phyloP scores from a whole-genome alignment of 768 basidiomycete genomes.

The Omphalotus guepiniiformis region DNA sequence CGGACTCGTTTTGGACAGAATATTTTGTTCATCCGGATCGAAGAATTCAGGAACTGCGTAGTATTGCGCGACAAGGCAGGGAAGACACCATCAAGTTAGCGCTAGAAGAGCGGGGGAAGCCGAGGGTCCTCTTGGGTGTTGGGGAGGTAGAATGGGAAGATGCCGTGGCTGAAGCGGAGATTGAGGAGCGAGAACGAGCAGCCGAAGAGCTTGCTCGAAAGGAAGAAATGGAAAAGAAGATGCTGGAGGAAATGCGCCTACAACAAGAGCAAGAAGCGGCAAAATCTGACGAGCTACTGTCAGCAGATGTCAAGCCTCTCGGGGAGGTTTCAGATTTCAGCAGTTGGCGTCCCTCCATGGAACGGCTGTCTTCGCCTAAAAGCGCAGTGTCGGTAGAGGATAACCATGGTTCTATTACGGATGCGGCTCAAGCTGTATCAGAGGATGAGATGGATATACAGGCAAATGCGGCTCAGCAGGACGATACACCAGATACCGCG shows the following conservation, averaged over 20 bases:
- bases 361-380: too few relatives aligned
- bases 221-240: not conserved
- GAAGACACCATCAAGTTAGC: conserved; percentile 33
- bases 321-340: too few relatives aligned
- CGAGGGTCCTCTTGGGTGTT: conserved; percentile 40
- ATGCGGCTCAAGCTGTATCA: too few relatives aligned
- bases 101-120: conserved; percentile 34
- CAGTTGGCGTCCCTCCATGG: too few relatives aligned
- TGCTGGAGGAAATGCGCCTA: too few relatives aligned
- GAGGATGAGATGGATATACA: too few relatives aligned
- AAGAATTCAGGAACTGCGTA: conserved; percentile 37
- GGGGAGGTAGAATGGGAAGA: conserved; percentile 8
- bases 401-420: too few relatives aligned
- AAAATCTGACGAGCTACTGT: too few relatives aligned
- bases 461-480: too few relatives aligned
- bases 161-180: not conserved
- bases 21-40: conserved; percentile 32
- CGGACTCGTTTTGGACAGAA: conserved; percentile 16
- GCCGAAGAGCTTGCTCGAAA: not conserved
- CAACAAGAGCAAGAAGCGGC: conserved; percentile 21
- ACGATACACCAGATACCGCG: too few relatives aligned
- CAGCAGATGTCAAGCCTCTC: too few relatives aligned
- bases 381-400: too few relatives aligned
- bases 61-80: conserved; percentile 43
- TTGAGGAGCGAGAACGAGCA: not conserved